These are phyloP conservation scores for Globisporangium splendens DNA, from an alignment of 352 stramenopile genomes.

Conservation along the genomic window DNA sequence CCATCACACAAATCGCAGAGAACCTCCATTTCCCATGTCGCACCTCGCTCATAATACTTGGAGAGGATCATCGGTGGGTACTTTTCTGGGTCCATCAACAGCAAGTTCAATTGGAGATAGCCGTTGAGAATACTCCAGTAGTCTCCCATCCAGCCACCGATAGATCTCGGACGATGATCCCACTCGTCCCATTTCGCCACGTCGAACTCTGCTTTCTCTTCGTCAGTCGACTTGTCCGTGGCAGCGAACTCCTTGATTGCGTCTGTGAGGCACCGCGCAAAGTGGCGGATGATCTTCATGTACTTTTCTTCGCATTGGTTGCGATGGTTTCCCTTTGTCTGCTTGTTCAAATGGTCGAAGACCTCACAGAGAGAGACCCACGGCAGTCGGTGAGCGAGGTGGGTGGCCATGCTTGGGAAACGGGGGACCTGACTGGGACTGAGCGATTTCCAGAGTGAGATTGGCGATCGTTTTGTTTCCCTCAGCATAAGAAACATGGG, in stretches of 20 bases:
- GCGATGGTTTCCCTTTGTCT: background rate
- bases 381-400: slow-evolving; percentile 26
- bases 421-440: too few relatives aligned
- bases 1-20: slow-evolving; percentile 5
- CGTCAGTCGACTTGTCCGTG: slow-evolving; percentile 21
- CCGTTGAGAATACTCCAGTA: slow-evolving; percentile 23
- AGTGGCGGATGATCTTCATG: slow-evolving; percentile 24
- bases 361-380: slow-evolving; percentile 23
- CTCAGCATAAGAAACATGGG: too few relatives aligned
- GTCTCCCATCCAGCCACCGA: slow-evolving; percentile 8
- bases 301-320: background rate
- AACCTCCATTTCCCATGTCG: slow-evolving; percentile 6
- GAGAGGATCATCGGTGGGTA: slow-evolving; percentile 17
- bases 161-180: slow-evolving; percentile 2
- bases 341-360: slow-evolving; percentile 5
- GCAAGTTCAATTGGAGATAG: slow-evolving; percentile 32
- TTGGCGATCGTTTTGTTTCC: too few relatives aligned
- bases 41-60: too few relatives aligned
- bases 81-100: slow-evolving; percentile 22
- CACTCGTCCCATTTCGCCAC: slow-evolving; percentile 18
- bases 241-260: slow-evolving; percentile 22
- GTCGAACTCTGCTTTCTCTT: slow-evolving; percentile 21
- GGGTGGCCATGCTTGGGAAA: slow-evolving; percentile 17
- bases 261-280: slow-evolving; percentile 21
- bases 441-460: too few relatives aligned